Base-by-base conservation (phyloP, 192 early-diverging fungal species). In the Phycomyces nitens region DNA sequence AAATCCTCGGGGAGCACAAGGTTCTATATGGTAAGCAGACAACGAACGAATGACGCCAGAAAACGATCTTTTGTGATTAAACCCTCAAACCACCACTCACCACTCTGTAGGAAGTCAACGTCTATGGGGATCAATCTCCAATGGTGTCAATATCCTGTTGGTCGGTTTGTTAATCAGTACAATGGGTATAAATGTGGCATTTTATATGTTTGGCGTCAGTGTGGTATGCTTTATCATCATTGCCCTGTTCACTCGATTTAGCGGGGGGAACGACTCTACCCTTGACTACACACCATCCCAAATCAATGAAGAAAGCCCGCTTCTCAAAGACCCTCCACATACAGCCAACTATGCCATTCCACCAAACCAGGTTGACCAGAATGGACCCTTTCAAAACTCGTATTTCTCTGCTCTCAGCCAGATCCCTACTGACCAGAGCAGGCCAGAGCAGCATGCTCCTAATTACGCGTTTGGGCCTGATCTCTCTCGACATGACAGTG, bases 1-100 rank as follows among this genome's bases (percentile, higher is more conserved):
- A 76, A 18, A 76, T 76, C 58, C 34, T 76, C 18, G 76, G 69
- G n/a, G 60, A 67, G 10, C 57, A 77, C 21, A 77, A 70, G 56
- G 53, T 74, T 12, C 57, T 74, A 34, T 77, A 77, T 68, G 76
- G 76, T 77, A 63, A 62, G 23, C 11, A 20, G 55, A n/a, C 14
- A n/a, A 57, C 58, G 14, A 61, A 50, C 16, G 14, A 63, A 21
- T 16, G 8, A 53, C 20, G n/a, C 12, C 18, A 63, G 20, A 24
- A 40, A 39, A 24, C 26, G 14, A 34, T 34, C 29, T 34, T 34
- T 34, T 34, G 29, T 34, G 29, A 34, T n/a, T n/a, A n/a, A n/a
- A n/a, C n/a, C n/a, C n/a, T n/a, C n/a, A n/a, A n/a, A n/a, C n/a
- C n/a, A n/a, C n/a, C n/a, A n/a, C n/a, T n/a, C n/a, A n/a, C n/a